Evolutionary conservation across 2,329 filamentous ascomycete species (phyloP).

Genomic region (Cercospora citrullina): DNA sequence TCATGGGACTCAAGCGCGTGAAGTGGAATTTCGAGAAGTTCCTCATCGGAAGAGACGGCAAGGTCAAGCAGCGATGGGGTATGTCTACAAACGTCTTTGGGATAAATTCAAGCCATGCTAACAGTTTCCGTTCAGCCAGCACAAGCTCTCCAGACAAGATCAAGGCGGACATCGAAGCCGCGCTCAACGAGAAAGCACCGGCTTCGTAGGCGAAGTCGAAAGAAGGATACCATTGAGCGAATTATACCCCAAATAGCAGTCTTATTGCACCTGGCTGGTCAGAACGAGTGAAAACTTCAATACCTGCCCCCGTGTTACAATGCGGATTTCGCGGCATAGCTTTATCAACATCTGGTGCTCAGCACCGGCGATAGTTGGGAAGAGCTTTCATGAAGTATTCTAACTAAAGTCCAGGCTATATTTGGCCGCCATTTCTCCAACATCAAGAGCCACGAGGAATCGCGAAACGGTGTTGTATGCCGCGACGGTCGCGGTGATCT

Average conservation of each 20-base stretch:
- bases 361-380: not conserved
- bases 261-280: not conserved
- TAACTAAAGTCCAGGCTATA: constrained; percentile 35
- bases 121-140: not conserved
- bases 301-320: not conserved
- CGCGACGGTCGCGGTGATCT: constrained; percentile 76
- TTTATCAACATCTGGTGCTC: not conserved
- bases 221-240: not conserved
- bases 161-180: constrained; percentile 56
- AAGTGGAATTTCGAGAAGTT: constrained; percentile 99
- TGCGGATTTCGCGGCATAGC: not conserved
- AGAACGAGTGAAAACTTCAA: not conserved
- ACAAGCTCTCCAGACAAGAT: constrained; percentile 68
- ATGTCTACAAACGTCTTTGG: not conserved
- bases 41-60: constrained; percentile 79
- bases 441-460: constrained; percentile 75
- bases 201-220: not conserved
- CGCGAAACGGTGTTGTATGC: constrained; percentile 84
- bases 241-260: constrained; percentile 7
- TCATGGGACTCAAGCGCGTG: constrained; percentile 83
- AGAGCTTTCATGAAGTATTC: not conserved
- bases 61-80: constrained; percentile 80
- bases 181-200: constrained; percentile 28
- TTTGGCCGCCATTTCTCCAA: constrained; percentile 45
- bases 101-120: not conserved